Evolutionary conservation across 2,329 filamentous ascomycete genomes (phyloP), one percentile per base, ranked within the genome.

Genomic region (Aspergillus luchuensis): DNA sequence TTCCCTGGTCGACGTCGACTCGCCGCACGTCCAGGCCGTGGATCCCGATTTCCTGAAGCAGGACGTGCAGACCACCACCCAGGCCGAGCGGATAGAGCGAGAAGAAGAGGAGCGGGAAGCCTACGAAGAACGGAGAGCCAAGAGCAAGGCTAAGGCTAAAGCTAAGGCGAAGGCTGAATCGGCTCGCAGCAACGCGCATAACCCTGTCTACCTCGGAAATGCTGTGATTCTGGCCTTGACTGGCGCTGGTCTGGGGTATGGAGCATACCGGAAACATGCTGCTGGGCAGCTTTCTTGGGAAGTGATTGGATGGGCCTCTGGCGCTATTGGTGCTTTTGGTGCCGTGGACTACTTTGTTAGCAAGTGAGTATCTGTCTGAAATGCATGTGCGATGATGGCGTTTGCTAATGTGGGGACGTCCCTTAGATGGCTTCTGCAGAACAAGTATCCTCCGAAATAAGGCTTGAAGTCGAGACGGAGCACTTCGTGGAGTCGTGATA

Each of bases 361-460:
- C 79, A 80, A 79, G 80, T 82, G 65, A 73, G 80, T 69, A 28
- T 15, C 5, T 4, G n/a, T 56, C 43, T 62, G 39, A 60, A 10
- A 5, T 10, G 5, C 5, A 4, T 10, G n/a, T 7, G 13, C 5
- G 47, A 2, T 17, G 15, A n/a, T 5, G 33, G n/a, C 2, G 23
- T 13, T 33, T 65, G 58, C 63, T 70, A 62, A 68, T 23, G 13
- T 21, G 10, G 10, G 17, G 8, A 2, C 19, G 45, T 28, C 19
- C 21, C 58, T 10, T 62, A 82, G 80, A 66, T 82, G 80, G 77
- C 75, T 82, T 58, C 72, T 82, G 64, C 77, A 81, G 68, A 82
- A 82, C 74, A 82, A 81, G 69, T 82, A 78, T 66, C 80, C 80
- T 53, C 75, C 75, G 58, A 80, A 81, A 72, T 80, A 78, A 58